Conservation (phyloP, 495 filamentous ascomycete species). For the Lasiosphaeria miniovina region DNA sequence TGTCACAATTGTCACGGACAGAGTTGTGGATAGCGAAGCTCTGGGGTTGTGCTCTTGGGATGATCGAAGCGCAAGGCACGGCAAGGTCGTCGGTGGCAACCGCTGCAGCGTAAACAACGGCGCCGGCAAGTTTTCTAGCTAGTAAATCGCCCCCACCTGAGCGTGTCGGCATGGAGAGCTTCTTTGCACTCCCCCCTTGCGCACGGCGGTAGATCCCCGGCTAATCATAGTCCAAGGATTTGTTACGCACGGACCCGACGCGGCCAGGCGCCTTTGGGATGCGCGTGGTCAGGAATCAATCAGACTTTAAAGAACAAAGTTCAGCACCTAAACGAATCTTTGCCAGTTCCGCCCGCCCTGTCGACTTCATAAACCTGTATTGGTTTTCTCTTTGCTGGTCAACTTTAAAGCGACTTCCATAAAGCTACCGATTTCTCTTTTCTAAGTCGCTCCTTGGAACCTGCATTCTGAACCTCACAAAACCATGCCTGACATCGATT, state of each 20-base stretch:
- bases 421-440: not conserved
- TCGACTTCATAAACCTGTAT: no score
- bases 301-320: no score
- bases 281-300: not conserved
- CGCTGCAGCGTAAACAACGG: slow-evolving; percentile 6
- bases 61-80: not conserved
- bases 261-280: not conserved
- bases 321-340: no score
- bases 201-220: not conserved
- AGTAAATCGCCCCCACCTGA: not conserved
- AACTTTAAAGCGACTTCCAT: no score
- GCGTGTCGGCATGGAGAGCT: no score
- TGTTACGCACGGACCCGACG: not conserved
- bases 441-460: not conserved
- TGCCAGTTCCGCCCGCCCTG: no score
- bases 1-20: not conserved
- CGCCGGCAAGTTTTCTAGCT: slow-evolving; percentile 8
- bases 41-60: not conserved
- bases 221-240: not conserved
- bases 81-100: slow-evolving; percentile 17
- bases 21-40: not conserved
- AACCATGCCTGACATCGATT: slow-evolving; percentile 46
- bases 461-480: no score
- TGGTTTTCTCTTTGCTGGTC: no score
- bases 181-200: not conserved